Percentiles rank a stretch among this genome's conserved stretches.
Evolutionary conservation across 345 rosid genomes (phyloP).

Genomic region (Murraya paniculata): DNA sequence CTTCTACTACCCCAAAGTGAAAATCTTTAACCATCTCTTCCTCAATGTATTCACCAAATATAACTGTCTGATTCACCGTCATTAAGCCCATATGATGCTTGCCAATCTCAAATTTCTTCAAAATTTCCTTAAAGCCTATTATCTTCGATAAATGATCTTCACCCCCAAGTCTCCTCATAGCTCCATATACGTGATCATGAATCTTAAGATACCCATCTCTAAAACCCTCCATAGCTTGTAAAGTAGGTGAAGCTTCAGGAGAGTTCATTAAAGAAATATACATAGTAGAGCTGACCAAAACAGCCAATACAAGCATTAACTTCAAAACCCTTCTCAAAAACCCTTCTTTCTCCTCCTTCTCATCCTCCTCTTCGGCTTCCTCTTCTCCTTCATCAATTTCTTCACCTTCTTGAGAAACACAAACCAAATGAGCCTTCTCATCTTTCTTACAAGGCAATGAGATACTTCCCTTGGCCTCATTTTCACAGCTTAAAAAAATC

Average conservation of each 20-base stretch:
- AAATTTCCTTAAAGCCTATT: slow-evolving; percentile 7
- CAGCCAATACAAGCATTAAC: slow-evolving; percentile 21
- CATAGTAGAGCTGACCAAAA: slow-evolving; percentile 28
- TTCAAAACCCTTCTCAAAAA: slow-evolving; percentile 22
- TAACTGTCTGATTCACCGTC: slow-evolving; percentile 10
- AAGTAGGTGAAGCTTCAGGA: slow-evolving; percentile 12
- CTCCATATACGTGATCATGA: slow-evolving; percentile 16
- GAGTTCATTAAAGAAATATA: slow-evolving; percentile 39
- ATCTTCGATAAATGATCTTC: neutral
- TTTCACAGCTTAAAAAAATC: slow-evolving; percentile 21
- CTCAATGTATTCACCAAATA: neutral
- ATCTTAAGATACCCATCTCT: slow-evolving; percentile 20
- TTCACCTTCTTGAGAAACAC: slow-evolving; percentile 14
- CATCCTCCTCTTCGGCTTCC: slow-evolving; percentile 6
- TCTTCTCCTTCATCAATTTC: slow-evolving; percentile 20
- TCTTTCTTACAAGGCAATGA: neutral
- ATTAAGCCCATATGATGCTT: neutral
- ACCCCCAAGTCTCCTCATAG: slow-evolving; percentile 6
- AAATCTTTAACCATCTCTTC: slow-evolving; percentile 11
- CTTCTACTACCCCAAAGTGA: neutral
- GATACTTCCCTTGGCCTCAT: slow-evolving; percentile 17
- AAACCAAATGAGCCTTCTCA: slow-evolving; percentile 14
- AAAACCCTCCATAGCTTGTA: slow-evolving; percentile 10
- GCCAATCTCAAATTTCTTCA: slow-evolving; percentile 10
- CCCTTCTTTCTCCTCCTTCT: slow-evolving; percentile 27